A percentile compares a stretch with the other conserved stretches of the same genome.
Evolutionary conservation across 345 rosid species (phyloP).

Genomic region (Brassica napus): Da-Ae NC_063434.1:28701001-28701500

Average conservation of each 20-base stretch:
- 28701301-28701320: neutral
- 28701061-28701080: too few species aligned
- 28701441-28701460: neutral
- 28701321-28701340: neutral
- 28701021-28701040: too few species aligned
- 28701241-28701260: neutral
- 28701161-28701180: too few species aligned
- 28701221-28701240: too few species aligned
- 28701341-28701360: neutral
- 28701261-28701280: neutral
- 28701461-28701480: neutral
- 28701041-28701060: too few species aligned
- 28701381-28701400: neutral
- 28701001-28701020: too few species aligned
- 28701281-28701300: neutral
- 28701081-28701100: too few species aligned
- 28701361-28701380: neutral
- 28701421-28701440: neutral
- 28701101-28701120: too few species aligned
- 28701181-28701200: too few species aligned
- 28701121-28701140: too few species aligned
- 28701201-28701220: too few species aligned
- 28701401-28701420: neutral
- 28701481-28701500: neutral
- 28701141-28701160: too few species aligned